Evolutionary conservation across 495 filamentous ascomycete genomes (phyloP).

Genomic region (Elaphomyces granulatus): DNA sequence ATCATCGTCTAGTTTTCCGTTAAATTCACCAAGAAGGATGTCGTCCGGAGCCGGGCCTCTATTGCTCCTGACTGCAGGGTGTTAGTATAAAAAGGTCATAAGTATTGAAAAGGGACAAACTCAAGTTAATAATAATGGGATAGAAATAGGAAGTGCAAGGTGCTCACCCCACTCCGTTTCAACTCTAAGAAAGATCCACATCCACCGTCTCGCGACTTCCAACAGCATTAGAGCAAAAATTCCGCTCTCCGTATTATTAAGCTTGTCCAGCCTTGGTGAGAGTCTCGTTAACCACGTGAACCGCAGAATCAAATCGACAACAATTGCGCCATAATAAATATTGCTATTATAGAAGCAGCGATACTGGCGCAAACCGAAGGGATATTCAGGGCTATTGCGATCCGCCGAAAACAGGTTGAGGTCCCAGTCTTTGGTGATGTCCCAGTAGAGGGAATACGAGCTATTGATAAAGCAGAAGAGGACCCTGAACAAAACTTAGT

Average conservation of each 20-base stretch:
- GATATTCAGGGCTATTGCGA: constrained; percentile 42
- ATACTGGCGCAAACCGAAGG: constrained; percentile 62
- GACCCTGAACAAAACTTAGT: constrained; percentile 22
- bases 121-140: too few species aligned
- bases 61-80: constrained; percentile 38
- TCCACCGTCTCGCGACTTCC: constrained; percentile 78
- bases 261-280: constrained; percentile 59
- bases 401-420: constrained; percentile 56
- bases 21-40: constrained; percentile 38
- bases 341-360: constrained; percentile 52
- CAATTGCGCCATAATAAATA: constrained; percentile 72
- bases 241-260: constrained; percentile 69
- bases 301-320: constrained; percentile 62
- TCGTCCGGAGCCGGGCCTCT: constrained; percentile 40
- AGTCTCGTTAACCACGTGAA: constrained; percentile 87
- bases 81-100: too few species aligned
- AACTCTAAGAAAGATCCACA: constrained; percentile 92
- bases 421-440: constrained; percentile 94
- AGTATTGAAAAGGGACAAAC: too few species aligned
- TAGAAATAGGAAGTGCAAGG: not conserved
- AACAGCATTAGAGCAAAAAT: constrained; percentile 79
- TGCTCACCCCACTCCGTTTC: constrained; percentile 78
- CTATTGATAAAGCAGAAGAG: constrained; percentile 63
- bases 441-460: constrained; percentile 94
- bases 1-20: constrained; percentile 37